A percentile compares a stretch with the other conserved stretches of the same genome.
Evolutionary conservation across 176 grass and related monocot species (phyloP).

Genomic region (Melocanna baccifera): DNA sequence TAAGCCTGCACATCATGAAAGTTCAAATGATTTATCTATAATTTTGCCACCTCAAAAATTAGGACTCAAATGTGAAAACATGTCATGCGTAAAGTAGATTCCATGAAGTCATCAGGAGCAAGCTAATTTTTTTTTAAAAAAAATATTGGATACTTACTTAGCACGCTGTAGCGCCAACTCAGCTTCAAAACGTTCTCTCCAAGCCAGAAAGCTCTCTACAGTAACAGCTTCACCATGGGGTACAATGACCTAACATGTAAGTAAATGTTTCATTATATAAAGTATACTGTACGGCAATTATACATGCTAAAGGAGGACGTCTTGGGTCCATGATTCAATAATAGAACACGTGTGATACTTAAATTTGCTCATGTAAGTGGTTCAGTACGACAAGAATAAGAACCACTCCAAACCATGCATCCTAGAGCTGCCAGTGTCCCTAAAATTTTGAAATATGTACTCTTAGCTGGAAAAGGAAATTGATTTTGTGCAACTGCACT

Average conservation of each 20-base stretch:
- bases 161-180: slow-evolving; percentile 85
- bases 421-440: not conserved
- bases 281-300: not conserved
- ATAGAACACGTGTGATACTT: not conserved
- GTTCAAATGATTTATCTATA: slow-evolving; percentile 33
- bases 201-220: slow-evolving; percentile 81
- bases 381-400: slow-evolving; percentile 4
- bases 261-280: slow-evolving; percentile 25
- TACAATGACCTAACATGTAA: slow-evolving; percentile 68
- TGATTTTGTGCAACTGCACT: not conserved
- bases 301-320: not conserved
- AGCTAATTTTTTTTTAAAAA: not conserved
- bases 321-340: not conserved
- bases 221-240: slow-evolving; percentile 97
- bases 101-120: slow-evolving; percentile 9
- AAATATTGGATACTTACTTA: slow-evolving; percentile 64
- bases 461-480: not conserved
- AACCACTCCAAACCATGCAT: not conserved
- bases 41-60: not conserved
- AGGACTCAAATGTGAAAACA: slow-evolving; percentile 1
- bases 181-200: slow-evolving; percentile 99
- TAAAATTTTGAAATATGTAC: not conserved
- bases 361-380: not conserved
- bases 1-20: slow-evolving; percentile 62
- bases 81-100: slow-evolving; percentile 6